phyloP scores from a whole-genome alignment of 2,329 filamentous ascomycete genomes.

The Fusarium brevicatenulatum region DNA sequence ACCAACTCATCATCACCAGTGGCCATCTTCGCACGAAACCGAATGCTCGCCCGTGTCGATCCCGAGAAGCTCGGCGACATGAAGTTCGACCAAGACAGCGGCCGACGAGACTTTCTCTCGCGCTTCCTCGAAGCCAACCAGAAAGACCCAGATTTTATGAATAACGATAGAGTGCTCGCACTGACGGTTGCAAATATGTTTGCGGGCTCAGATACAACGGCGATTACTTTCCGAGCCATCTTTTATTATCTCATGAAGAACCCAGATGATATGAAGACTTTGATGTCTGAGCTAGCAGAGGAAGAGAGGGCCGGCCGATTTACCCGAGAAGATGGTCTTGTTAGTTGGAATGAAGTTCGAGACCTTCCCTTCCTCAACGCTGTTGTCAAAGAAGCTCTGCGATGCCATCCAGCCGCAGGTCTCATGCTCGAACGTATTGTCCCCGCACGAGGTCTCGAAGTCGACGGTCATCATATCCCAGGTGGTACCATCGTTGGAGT shows the following conservation, averaged over 20 bases:
- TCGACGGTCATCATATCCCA: conserved; percentile 68
- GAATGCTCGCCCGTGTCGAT: background rate
- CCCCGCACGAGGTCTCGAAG: conserved; percentile 68
- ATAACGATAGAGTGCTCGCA: conserved; percentile 12
- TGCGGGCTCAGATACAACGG: conserved; percentile 32
- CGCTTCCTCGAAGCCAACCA: conserved; percentile 16
- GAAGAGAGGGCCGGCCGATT: conserved; percentile 63
- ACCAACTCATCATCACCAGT: background rate
- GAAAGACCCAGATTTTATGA: conserved; percentile 27
- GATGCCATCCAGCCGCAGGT: conserved; percentile 77
- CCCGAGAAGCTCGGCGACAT: background rate
- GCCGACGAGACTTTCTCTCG: conserved; percentile 12
- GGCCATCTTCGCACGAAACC: background rate
- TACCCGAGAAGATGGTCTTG: conserved; percentile 61
- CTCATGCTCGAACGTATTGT: conserved; percentile 78
- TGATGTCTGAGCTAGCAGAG: conserved; percentile 70
- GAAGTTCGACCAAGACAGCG: background rate
- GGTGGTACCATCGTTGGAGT: conserved; percentile 79
- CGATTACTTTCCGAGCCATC: conserved; percentile 23
- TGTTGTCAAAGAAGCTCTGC: conserved; percentile 79
- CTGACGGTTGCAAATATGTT: conserved; percentile 32
- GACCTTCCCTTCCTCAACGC: conserved; percentile 79
- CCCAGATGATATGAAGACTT: conserved; percentile 52
- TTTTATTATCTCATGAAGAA: conserved; percentile 28
- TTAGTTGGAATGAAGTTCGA: conserved; percentile 75